phyloP scores from a whole-genome alignment of 2,329 filamentous ascomycete genomes.

The Fusarium aywerte region DNA sequence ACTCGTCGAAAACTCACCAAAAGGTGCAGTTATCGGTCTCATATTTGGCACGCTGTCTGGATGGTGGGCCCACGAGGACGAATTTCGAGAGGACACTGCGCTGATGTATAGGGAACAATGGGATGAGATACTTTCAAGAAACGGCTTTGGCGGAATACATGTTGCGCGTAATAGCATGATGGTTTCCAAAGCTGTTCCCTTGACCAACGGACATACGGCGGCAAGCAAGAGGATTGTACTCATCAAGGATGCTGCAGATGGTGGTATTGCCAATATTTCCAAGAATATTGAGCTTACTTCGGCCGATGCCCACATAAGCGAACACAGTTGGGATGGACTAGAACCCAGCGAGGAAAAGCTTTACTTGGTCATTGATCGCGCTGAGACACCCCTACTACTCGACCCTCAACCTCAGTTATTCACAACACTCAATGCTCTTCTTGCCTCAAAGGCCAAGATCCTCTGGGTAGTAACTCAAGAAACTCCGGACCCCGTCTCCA shows the following conservation, averaged over 20 bases:
- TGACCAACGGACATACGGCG: neutral
- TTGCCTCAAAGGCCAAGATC: neutral
- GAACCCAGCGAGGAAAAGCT: neutral
- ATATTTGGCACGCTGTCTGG: conserved; percentile 8
- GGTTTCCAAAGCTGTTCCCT: conserved; percentile 4
- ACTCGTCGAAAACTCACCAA: conserved; percentile 5
- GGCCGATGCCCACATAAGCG: neutral
- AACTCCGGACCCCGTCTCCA: neutral
- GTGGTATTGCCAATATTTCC: neutral
- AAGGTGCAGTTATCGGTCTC: conserved; percentile 4
- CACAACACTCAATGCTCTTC: neutral
- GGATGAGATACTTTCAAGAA: neutral
- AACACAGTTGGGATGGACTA: neutral
- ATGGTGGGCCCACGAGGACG: conserved; percentile 14
- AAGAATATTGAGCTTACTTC: neutral
- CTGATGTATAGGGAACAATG: conserved; percentile 9
- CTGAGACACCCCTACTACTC: neutral
- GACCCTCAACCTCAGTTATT: conserved; percentile 9
- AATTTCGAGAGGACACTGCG: conserved; percentile 10
- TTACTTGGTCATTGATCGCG: neutral
- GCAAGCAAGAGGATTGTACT: neutral
- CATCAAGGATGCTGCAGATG: neutral
- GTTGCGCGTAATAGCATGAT: conserved; percentile 14
- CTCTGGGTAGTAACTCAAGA: neutral
- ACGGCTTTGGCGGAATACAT: conserved; percentile 3